phyloP scores from a whole-genome alignment of 441 rosid species.

The Populus hybrid region DNA sequence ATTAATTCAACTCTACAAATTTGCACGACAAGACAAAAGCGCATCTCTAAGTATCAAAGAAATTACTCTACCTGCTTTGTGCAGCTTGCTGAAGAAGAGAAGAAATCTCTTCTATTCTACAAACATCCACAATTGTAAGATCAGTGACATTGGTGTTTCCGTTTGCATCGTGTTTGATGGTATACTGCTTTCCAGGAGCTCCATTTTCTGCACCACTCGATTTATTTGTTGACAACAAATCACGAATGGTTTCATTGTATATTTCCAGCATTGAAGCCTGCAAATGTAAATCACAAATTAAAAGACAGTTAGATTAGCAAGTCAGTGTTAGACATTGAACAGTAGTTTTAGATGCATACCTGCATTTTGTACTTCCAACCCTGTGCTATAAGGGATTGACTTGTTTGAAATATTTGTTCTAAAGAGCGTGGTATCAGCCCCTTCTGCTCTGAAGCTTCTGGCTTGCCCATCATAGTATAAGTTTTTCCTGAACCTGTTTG shows the following conservation, averaged over 20 bases:
- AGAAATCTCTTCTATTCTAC: conserved; percentile 73
- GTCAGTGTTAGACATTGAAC: neutral
- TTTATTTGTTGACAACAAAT: conserved; percentile 57
- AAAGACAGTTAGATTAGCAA: conserved; percentile 6
- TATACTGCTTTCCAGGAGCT: conserved; percentile 69
- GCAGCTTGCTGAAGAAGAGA: conserved; percentile 81
- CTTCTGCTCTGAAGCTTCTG: conserved; percentile 62
- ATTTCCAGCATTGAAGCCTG: conserved; percentile 98
- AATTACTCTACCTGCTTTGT: conserved; percentile 68
- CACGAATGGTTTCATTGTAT: conserved; percentile 90
- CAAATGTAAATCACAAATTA: neutral
- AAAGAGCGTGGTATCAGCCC: conserved; percentile 95
- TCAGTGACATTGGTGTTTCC: conserved; percentile 82
- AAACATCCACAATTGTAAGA: conserved; percentile 80
- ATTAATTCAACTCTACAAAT: neutral
- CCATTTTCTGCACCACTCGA: conserved; percentile 46
- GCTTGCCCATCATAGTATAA: conserved; percentile 97
- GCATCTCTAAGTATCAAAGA: neutral
- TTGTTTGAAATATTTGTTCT: conserved; percentile 79
- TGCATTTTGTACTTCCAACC: conserved; percentile 99
- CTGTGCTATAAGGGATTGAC: conserved; percentile 69
- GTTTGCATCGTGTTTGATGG: conserved; percentile 78
- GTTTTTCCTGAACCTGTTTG: conserved; percentile 99
- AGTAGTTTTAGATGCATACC: conserved; percentile 33
- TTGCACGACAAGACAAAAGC: neutral